Evolutionary conservation across 495 filamentous ascomycete genomes (phyloP).

Genomic region (Annulohypoxylon nitens): DNA sequence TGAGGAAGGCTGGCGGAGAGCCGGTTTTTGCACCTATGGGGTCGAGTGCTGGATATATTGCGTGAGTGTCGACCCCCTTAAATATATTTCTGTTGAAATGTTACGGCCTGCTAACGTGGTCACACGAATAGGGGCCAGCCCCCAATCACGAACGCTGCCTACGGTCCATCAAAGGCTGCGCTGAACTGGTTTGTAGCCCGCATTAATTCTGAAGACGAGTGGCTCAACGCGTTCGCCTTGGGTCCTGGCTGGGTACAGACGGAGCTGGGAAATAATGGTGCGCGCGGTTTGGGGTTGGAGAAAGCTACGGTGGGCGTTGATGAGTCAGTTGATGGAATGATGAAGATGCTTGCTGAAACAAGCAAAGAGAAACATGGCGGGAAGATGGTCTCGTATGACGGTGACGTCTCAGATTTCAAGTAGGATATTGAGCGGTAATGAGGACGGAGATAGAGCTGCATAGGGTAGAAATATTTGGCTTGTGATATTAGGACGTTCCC

Average conservation of each 20-base stretch:
- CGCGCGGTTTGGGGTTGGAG: slow-evolving; percentile 52
- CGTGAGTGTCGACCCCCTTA: slow-evolving; percentile 33
- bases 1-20: slow-evolving; percentile 41
- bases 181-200: slow-evolving; percentile 56
- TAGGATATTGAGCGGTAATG: neutral
- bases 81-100: neutral
- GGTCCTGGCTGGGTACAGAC: slow-evolving; percentile 59
- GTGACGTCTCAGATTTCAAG: slow-evolving; percentile 33
- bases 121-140: slow-evolving; percentile 34
- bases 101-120: neutral
- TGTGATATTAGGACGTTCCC: too few species aligned
- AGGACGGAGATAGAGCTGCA: neutral
- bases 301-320: slow-evolving; percentile 54
- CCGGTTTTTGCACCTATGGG: slow-evolving; percentile 58
- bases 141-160: slow-evolving; percentile 54
- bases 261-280: slow-evolving; percentile 60
- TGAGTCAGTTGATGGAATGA: slow-evolving; percentile 53
- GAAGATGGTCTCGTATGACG: slow-evolving; percentile 46
- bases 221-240: slow-evolving; percentile 51
- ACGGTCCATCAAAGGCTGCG: slow-evolving; percentile 58
- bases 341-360: slow-evolving; percentile 54
- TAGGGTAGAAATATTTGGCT: neutral
- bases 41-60: slow-evolving; percentile 45
- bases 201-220: slow-evolving; percentile 58
- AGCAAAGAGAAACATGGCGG: slow-evolving; percentile 58